These are phyloP conservation scores for Ganoderma multipileum DNA, from an alignment of 1,284 basidiomycete genomes.

Conservation along the genomic window DNA sequence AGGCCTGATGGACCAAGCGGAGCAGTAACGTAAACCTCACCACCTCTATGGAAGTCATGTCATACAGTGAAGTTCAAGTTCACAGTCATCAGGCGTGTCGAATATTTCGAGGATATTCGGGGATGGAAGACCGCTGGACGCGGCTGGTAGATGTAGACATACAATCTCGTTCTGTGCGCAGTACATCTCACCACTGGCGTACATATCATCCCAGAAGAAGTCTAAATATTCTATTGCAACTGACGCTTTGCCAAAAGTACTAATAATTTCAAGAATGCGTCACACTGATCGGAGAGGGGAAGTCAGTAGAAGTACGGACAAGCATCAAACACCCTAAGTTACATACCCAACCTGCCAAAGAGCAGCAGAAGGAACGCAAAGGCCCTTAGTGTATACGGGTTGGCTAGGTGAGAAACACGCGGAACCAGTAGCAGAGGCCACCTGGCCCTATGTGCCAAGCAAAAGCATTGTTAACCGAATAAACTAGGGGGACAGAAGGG, in stretches of 20 bases:
- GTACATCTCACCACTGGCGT: too few species aligned
- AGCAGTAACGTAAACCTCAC: too few species aligned
- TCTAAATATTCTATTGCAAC: neutral
- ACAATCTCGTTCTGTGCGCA: neutral
- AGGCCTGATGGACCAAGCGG: too few species aligned
- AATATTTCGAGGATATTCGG: too few species aligned
- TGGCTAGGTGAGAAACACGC: constrained; percentile 36
- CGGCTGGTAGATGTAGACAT: too few species aligned
- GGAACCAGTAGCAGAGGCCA: constrained; percentile 27
- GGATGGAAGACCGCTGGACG: too few species aligned
- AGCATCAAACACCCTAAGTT: neutral
- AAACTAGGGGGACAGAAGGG: neutral
- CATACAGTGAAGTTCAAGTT: too few species aligned
- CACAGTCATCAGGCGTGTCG: too few species aligned
- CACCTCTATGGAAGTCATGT: too few species aligned
- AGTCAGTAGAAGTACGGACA: neutral
- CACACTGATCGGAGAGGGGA: neutral
- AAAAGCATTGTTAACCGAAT: neutral
- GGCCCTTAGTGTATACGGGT: constrained; percentile 33
- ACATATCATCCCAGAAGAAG: neutral
- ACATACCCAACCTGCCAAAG: constrained; percentile 36
- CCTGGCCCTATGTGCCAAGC: constrained; percentile 22
- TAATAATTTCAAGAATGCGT: neutral
- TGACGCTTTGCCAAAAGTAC: neutral
- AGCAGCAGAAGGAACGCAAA: constrained; percentile 28